Conservation (phyloP, 495 filamentous ascomycete species). For the Talaromyces borbonicus region DNA sequence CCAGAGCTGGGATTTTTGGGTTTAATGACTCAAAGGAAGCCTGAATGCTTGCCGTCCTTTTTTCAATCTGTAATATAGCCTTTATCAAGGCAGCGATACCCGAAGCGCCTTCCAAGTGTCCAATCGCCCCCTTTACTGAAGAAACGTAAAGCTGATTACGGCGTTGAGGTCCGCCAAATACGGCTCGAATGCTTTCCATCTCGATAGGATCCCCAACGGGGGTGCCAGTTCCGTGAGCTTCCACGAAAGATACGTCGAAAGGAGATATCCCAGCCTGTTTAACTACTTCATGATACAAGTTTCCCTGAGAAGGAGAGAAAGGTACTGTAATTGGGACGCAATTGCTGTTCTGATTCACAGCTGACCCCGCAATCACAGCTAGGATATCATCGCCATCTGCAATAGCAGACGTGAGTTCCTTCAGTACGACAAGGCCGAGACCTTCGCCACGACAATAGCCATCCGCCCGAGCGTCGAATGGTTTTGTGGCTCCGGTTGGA, state of each 20-base stretch:
- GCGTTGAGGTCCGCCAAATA: conserved; percentile 23
- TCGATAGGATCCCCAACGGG: conserved; percentile 36
- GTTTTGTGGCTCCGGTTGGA: conserved; percentile 50
- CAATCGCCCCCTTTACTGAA: conserved; percentile 40
- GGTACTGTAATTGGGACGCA: conserved; percentile 62
- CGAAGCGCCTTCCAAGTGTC: conserved; percentile 36
- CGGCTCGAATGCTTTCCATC: conserved; percentile 24
- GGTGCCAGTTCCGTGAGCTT: conserved; percentile 38
- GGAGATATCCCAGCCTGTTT: conserved; percentile 48
- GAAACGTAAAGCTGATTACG: conserved; percentile 15
- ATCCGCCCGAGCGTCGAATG: conserved; percentile 35
- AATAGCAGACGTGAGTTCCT: conserved; percentile 52
- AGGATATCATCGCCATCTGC: conserved; percentile 53
- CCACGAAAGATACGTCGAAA: conserved; percentile 48
- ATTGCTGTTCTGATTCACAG: conserved; percentile 58
- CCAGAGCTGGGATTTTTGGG: conserved; percentile 25
- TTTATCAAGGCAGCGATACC: conserved; percentile 38
- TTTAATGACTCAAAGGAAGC: conserved; percentile 27
- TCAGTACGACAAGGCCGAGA: conserved; percentile 54
- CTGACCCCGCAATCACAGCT: conserved; percentile 49
- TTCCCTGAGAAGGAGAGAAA: conserved; percentile 48
- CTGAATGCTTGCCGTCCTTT: conserved; percentile 23
- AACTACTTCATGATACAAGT: conserved; percentile 46
- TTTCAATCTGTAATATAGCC: conserved; percentile 33
- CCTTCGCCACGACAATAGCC: conserved; percentile 50